These are phyloP conservation scores for Starmerella stigmatis DNA, from an alignment of 805 yeast species.

Conservation along the genomic window DNA sequence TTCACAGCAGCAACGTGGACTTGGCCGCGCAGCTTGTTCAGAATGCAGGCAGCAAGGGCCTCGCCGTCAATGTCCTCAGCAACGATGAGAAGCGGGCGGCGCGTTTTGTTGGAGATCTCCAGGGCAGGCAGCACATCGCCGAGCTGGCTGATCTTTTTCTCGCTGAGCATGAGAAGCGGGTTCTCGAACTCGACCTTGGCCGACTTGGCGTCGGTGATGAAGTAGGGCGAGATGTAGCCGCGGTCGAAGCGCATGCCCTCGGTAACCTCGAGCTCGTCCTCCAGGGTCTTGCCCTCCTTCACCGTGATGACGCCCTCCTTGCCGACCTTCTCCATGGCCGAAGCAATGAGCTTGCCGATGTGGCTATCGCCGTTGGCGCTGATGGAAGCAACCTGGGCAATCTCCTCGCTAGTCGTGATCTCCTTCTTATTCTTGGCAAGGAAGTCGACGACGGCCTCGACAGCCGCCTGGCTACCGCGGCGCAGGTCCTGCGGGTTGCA, in stretches of 20 bases:
- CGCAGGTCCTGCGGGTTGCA: constrained; percentile 98
- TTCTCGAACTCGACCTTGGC: constrained; percentile 94
- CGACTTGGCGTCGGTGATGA: constrained; percentile 80
- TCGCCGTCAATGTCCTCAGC: constrained; percentile 98
- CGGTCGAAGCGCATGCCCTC: constrained; percentile 99
- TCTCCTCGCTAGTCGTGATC: constrained; percentile 86
- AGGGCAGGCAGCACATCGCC: constrained; percentile 88
- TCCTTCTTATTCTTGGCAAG: constrained; percentile 80
- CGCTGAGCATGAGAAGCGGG: constrained; percentile 78
- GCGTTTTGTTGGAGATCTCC: constrained; percentile 81
- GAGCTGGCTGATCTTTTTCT: constrained; percentile 83
- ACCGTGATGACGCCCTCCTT: constrained; percentile 98
- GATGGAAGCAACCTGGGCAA: constrained; percentile 96
- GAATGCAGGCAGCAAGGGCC: constrained; percentile 94
- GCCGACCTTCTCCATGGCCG: constrained; percentile 97
- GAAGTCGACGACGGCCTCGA: constrained; percentile 78
- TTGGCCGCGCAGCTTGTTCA: constrained; percentile 96
- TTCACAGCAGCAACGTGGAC: constrained; percentile 95
- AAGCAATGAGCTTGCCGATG: constrained; percentile 81
- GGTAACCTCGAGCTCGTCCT: constrained; percentile 90
- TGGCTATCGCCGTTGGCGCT: constrained; percentile 94
- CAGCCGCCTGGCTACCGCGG: constrained; percentile 95
- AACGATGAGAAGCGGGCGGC: constrained; percentile 85
- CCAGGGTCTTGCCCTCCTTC: constrained; percentile 93
- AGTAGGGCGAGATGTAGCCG: constrained; percentile 94